Evolutionary conservation across 1,139 yeast species (phyloP), one percentile per base, ranked within the genome.

Genomic region (Casaregolazyma lundiana): DNA sequence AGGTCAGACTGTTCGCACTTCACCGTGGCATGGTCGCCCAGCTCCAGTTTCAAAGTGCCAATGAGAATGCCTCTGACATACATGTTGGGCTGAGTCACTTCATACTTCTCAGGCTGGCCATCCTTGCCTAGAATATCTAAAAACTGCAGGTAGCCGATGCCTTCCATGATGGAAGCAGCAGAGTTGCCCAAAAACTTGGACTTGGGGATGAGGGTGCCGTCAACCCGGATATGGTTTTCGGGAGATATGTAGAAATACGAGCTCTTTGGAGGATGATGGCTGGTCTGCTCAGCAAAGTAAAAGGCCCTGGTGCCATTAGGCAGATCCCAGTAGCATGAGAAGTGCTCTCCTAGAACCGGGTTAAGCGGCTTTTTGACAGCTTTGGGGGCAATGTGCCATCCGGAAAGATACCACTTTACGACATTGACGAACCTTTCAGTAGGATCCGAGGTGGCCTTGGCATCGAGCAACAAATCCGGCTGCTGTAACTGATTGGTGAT

Each of bases 201-300:
- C 59, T 78, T 82, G 13, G 98, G 98, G 41, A 88, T 74, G 30
- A 90, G 79, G 2, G 85, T 76, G 35, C 98, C 98, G 62, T 92
- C 98, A 13, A 84, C 89, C 55, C 92, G 78, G 49, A 92, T 86
- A 56, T 80, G 78, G 53, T 76, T 77, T 50, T 82, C 85, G 0
- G 98, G 98, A 39, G 87, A 76, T 65, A 84, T 70, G 65, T 87
- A 92, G 60, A 90, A 92, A 66, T 92, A 92, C 0, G 96, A 84
- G 0, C 97, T 87, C 62, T 92, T 85, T 6, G 98, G 98, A n/a
- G 98, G 98, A 63, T 92, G 98, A 61, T 92, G 98, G 18, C 96
- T 86, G 0, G 96, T 88, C 65, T 92, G 98, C 65, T 92, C 98
- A 0, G 97, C 76, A 11, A 92, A 68, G 63, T 90, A 94, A 61